A percentile compares a stretch with the other conserved stretches of the same genome.
Evolutionary conservation across 768 basidiomycete genomes (phyloP).

Genomic region (Rubroboletus satanas): DNA sequence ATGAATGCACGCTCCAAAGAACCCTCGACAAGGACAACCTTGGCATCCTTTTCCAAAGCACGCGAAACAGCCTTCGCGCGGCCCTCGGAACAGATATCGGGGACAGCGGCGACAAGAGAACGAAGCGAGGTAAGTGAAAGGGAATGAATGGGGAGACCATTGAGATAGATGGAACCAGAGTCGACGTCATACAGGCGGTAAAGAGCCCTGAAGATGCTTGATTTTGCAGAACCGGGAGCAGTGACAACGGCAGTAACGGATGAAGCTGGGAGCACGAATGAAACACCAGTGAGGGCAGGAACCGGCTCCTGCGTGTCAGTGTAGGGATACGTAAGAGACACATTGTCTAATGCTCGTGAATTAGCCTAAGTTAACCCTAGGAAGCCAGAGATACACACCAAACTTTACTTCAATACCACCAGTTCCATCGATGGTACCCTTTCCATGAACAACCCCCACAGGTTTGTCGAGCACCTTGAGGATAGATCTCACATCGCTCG

Average conservation of each 20-base stretch:
- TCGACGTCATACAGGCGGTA: conserved; percentile 91
- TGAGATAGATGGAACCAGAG: conserved; percentile 76
- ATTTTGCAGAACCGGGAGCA: conserved; percentile 78
- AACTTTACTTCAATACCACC: conserved; percentile 83
- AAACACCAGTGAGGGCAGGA: conserved; percentile 70
- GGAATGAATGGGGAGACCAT: conserved; percentile 84
- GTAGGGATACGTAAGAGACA: conserved; percentile 70
- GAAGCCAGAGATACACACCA: conserved; percentile 41
- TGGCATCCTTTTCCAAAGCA: conserved; percentile 23
- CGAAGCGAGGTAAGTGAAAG: conserved; percentile 80
- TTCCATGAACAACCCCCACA: conserved; percentile 79
- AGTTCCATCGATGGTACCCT: conserved; percentile 69
- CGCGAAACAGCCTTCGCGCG: conserved; percentile 25
- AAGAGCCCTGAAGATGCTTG: conserved; percentile 79
- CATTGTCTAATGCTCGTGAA: conserved; percentile 54
- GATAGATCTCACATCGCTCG: conserved; percentile 76
- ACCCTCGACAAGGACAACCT: conserved; percentile 27
- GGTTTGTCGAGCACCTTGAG: conserved; percentile 78
- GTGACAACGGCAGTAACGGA: conserved; percentile 89
- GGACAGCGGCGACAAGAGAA: conserved; percentile 83
- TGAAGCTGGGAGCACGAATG: conserved; percentile 85
- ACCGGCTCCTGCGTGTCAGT: conserved; percentile 50
- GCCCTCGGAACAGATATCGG: conserved; percentile 56
- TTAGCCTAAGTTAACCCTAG: not conserved
- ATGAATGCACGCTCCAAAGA: conserved; percentile 18